Base-by-base conservation (phyloP, 2,329 filamentous ascomycete genomes). In the Erysiphe neolycopersici region DNA sequence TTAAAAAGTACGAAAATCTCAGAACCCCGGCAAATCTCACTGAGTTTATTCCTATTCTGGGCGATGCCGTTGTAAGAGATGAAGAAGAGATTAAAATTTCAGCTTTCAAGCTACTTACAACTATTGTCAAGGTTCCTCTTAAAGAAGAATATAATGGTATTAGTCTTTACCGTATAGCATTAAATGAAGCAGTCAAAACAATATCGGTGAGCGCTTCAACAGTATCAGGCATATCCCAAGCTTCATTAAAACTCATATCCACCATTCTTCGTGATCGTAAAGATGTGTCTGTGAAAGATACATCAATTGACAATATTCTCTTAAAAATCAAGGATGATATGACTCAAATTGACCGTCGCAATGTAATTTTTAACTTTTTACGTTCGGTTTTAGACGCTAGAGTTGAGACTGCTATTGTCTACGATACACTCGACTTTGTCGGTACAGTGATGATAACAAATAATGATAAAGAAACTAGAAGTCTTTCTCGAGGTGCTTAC, bases 401-500 rank as follows among this genome's bases (percentile, higher is more conserved):
- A 56, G 67, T 95, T 38, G 71, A 93, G 53, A 84, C 91, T 8
- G 77, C 85, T 0, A 70, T 79, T 37, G 76, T 98, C 29, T 98
- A 98, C 56, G 87, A 95, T 55, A 77, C 79, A 9, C 70, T 94
- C 49, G 89, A 98, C 57, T 76, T 84, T 53, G 77, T 92, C 29
- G 82, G 83, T 40, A 76, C 72, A 3, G 79, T 94, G 58, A 95
- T 95, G 85, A 79, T 98, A 45, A 93, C 80, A 38, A 95, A 95
- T 56, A 82, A 93, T 48, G 85, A 91, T 51, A 79, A 79, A 51
- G 76, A 79, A 49, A 87, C 87, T 2, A 73, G 89, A 43, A 83
- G 94, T 57, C 66, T 92, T 33, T 85, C 87, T 13, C 71, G 89
- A 45, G 83, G 83, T 17, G 79, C 83, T 13, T 98, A 91, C 60